Conservation (phyloP, 2,329 filamentous ascomycete genomes). For the Stagonosporopsis rhizophila region DNA sequence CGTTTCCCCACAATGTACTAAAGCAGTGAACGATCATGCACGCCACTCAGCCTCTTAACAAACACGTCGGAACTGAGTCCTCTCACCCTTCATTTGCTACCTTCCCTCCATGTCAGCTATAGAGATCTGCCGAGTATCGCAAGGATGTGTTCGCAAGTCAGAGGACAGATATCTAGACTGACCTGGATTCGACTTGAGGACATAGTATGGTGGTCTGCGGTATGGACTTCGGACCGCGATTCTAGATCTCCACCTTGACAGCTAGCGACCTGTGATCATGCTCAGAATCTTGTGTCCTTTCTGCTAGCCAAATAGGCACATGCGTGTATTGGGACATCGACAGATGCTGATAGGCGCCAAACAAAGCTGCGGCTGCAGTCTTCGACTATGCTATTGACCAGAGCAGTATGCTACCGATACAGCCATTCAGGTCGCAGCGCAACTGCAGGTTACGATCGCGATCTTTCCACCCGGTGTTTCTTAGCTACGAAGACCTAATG, state of each 20-base stretch:
- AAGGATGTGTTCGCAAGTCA: not conserved
- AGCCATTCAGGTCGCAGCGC: not conserved
- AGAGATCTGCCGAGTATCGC: constrained; percentile 1
- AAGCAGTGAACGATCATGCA: not conserved
- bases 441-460: not conserved
- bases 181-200: not conserved
- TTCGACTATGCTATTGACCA: not conserved
- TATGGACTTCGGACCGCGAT: not conserved
- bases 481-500: not conserved
- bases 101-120: not conserved
- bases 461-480: not conserved
- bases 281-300: not conserved
- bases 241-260: not conserved
- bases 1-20: constrained; percentile 11
- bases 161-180: not conserved
- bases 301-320: not conserved
- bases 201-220: not conserved
- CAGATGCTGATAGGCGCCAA: not conserved
- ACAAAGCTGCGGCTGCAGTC: not conserved
- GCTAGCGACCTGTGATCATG: not conserved
- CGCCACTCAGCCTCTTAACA: constrained; percentile 8
- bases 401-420: too few species aligned
- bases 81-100: not conserved
- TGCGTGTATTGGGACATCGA: not conserved
- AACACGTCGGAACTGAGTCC: not conserved